Evolutionary conservation across 345 rosid genomes (phyloP), one percentile per base, ranked within the genome.

Genomic region (Litchi chinensis): DNA sequence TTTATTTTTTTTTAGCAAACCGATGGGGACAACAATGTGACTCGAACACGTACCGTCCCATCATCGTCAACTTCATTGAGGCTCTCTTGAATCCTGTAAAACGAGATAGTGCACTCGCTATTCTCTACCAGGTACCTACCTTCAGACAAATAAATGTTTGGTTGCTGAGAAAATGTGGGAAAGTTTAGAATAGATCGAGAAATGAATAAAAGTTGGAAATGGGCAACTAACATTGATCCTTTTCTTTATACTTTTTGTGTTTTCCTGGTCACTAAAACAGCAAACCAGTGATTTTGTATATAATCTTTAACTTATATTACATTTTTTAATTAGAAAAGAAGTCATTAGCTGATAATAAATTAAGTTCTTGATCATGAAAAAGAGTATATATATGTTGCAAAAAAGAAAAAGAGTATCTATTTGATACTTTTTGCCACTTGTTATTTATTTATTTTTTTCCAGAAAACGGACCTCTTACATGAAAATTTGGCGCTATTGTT

Each of bases 401-500:
- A 26, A 26, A 26, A 26, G 28, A 26, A 26, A 26, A 26, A 26
- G 28, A 26, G 1, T 26, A 26, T 26, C 28, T 32, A 41, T 41
- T 0, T 41, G 44, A 41, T 5, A 41, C 44, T 41, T 41, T 41
- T 41, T n/a, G 67, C 67, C 67, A 24, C 15, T 63, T 26, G 28
- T 26, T 26, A 26, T 26, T 26, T 26, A 26, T 26, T 26, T 26
- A n/a, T 26, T 21, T 28, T 9, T 39, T 46, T 54, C 37, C 89
- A 89, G 91, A 78, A 75, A 64, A 80, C 80, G 75, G 81, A 72
- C 5, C 37, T 32, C 37, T 18, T 63, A 63, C 77, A 81, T 65
- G 84, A 81, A 12, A 85, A 87, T 22, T 50, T 88, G 84, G 93
- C 86, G 10, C 86, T 86, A 16, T n/a, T 87, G 52, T 46, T 91